Evolutionary conservation across 129 eudicot genomes (phyloP), one percentile per base, ranked within the genome.

Genomic region (Scalesia atractyloides): DNA sequence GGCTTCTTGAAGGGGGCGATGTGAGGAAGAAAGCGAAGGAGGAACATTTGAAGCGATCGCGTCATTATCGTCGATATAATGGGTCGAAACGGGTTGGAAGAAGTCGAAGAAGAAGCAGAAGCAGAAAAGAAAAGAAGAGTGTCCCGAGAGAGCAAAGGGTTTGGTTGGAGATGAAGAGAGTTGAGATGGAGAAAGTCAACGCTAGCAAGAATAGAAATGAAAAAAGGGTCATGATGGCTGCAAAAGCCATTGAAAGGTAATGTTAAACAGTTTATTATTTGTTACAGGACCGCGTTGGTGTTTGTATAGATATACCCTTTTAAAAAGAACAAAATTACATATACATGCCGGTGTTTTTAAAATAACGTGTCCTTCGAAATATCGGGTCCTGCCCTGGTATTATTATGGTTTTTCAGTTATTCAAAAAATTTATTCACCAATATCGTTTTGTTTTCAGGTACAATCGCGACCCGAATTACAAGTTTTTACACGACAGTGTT

Each of bases 1-100:
- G 73, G 5, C 73, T 68, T 68, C 73, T 68, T 5, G 48, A 68
- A 50, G 73, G 73, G 10, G 10, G 24, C 5, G 73, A 50, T 47
- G 73, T 33, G 1, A 20, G 73, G 3, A 5, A 33, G 9, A 68
- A 26, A 10, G 73, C 61, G 1, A 68, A 68, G 11, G 73, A 50
- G 48, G 61, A 68, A 14, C 73, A 5, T 68, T 3, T 68, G 46
- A 30, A 49, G 6, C 47, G 46, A 47, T 68, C 60, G 2, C 15
- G 56, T 15, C 50, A 5, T 9, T 17, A 20, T 33, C 15, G 39
- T 56, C 7, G 62, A 20, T 9, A 8, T 56, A 56, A 56, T 4
- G 15, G 0, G 5, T 0, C 15, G 3, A 19, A 19, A 56, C n/a
- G 36, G 11, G 59, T 8, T 11, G 62, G 26, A 20, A 43, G 26